Evolutionary conservation across 2,329 filamentous ascomycete species (phyloP), one percentile per base, ranked within the genome.

Genomic region (Fusarium brevicatenulatum): DNA sequence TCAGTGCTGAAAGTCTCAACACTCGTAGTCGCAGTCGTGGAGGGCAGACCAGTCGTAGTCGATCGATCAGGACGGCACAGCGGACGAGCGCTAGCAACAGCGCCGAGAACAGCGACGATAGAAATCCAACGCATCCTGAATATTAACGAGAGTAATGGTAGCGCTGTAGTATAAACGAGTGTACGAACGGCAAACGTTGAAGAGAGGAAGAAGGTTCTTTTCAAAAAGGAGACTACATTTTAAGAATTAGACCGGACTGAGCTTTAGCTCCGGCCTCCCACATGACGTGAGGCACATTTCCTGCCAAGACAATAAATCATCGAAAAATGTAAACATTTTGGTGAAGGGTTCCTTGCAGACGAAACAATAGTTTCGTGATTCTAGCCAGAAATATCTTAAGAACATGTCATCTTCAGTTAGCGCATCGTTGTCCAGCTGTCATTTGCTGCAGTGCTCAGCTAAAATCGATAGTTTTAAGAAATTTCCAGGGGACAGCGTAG

Each of bases 51-150:
- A 57, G 40, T 36, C 32, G 50, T 47, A 19, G 63, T 59, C 19
- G 55, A 40, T 44, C 42, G 23, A 39, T 63, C 52, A 10, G 56
- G 59, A 37, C 42, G 68, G 37, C 69, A 72, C 10, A 58, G 10
- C 2, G 58, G 62, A n/a, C 49, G 43, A 18, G 68, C 68, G 8
- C 19, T 70, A 6, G 19, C 61, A 0, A 49, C 59, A 2, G 68
- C 70, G 9, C 70, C 53, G 6, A 75, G 50, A 4, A 67, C 10
- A 16, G 64, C 36, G 18, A 50, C 69, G 11, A 75, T 18, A 34
- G 72, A 72, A n/a, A 46, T 8, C 39, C 63, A 75, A 32, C 73
- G 73, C 73, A 75, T 75, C 19, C 13, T 70, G 60, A 23, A 34
- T 16, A 12, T 68, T 50, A 71, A 68, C 37, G 60, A 72, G n/a